Percentiles rank a stretch among this genome's conserved stretches.
phyloP scores from a whole-genome alignment of 441 rosid species.

The Aleurites moluccanus region DNA sequence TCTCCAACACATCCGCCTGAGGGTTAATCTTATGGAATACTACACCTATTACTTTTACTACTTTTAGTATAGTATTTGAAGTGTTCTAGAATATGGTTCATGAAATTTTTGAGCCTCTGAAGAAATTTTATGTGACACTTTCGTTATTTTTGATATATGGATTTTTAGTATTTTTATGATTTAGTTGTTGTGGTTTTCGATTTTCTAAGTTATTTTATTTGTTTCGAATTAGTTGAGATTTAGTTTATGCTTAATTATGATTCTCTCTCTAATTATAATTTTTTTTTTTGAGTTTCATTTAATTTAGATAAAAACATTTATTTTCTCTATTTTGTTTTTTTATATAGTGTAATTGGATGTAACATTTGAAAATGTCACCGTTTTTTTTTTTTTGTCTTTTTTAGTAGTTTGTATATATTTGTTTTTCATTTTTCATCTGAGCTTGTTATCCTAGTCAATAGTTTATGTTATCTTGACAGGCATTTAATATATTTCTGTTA shows the following conservation, averaged over 20 bases:
- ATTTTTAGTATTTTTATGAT: conserved; percentile 13
- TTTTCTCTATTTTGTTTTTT: not conserved
- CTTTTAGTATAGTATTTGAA: not conserved
- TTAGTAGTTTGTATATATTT: too few relatives aligned
- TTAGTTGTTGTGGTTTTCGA: not conserved
- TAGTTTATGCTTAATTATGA: not conserved
- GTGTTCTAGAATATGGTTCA: conserved; percentile 6
- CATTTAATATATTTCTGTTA: too few relatives aligned
- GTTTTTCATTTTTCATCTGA: too few relatives aligned
- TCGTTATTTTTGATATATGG: conserved; percentile 22
- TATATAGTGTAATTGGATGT: not conserved
- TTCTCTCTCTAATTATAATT: too few relatives aligned
- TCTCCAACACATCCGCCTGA: conserved; percentile 86
- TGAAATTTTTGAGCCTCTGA: conserved; percentile 4
- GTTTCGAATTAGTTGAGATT: not conserved
- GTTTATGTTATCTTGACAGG: too few relatives aligned
- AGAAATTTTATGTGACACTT: too few relatives aligned
- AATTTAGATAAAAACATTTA: not conserved
- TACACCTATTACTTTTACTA: not conserved
- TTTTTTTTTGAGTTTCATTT: not conserved
- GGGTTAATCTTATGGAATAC: conserved; percentile 96
- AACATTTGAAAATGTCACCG: too few relatives aligned
- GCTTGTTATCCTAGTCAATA: too few relatives aligned
- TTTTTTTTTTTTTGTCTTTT: too few relatives aligned
- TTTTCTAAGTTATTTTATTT: not conserved